Evolutionary conservation across 768 basidiomycete species (phyloP).

Genomic region (Rhodotorula babjevae): DNA sequence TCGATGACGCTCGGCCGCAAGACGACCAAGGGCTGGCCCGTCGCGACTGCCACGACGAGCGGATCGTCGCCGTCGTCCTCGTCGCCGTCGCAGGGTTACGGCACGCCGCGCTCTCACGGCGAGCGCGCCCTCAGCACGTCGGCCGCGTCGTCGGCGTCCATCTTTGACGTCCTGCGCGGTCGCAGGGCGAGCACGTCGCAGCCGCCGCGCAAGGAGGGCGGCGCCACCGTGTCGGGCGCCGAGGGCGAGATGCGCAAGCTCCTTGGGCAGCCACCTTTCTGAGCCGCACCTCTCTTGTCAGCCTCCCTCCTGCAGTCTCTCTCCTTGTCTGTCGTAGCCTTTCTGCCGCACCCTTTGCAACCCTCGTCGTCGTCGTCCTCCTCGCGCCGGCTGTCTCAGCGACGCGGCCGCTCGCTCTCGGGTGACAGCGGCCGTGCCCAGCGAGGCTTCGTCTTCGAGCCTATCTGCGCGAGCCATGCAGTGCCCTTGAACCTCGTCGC

Average conservation of each 20-base stretch:
- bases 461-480: no score
- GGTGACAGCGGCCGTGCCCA: no score
- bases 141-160: conserved; percentile 4
- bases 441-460: no score
- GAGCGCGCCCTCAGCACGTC: conserved; percentile 1
- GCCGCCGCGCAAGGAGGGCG: background rate
- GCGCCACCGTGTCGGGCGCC: background rate
- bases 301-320: no score
- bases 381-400: no score
- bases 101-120: background rate
- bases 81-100: background rate
- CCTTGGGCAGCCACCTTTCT: conserved; percentile 30
- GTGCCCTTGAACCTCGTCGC: no score
- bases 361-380: background rate
- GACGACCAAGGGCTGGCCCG: conserved; percentile 1
- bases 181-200: background rate
- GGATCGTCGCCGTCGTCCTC: background rate
- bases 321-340: background rate
- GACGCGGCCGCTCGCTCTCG: no score
- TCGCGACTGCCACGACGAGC: background rate
- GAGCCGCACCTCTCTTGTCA: background rate
- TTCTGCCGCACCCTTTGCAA: background rate
- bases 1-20: background rate
- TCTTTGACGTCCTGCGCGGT: conserved; percentile 17
- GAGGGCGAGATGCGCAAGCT: conserved; percentile 31